These are phyloP conservation scores for Dujonia santamariae DNA, from an alignment of 1,139 yeast species.

Conservation along the genomic window DNA sequence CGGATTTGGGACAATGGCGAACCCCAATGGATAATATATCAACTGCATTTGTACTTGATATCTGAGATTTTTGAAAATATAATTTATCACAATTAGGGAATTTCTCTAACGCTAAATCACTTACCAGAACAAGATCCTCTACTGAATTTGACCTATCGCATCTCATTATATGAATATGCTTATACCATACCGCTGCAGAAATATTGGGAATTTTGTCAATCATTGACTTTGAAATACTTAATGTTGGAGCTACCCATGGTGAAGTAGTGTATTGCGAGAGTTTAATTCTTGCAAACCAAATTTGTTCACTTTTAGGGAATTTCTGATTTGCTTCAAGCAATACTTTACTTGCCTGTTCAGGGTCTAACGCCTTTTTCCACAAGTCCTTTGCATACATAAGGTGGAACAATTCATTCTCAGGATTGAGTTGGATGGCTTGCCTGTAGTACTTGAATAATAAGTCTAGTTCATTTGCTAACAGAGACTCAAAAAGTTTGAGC, in stretches of 20 bases:
- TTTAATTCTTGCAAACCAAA: conserved; percentile 73
- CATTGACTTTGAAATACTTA: conserved; percentile 40
- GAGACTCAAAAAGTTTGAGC: conserved; percentile 36
- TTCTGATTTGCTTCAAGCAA: conserved; percentile 44
- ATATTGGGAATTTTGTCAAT: conserved; percentile 28
- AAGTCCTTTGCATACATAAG: conserved; percentile 73
- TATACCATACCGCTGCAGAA: conserved; percentile 57
- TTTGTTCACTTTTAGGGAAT: conserved; percentile 44
- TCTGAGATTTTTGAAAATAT: conserved; percentile 59
- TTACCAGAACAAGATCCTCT: conserved; percentile 32
- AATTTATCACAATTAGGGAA: conserved; percentile 51
- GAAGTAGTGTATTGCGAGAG: conserved; percentile 43
- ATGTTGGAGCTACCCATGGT: conserved; percentile 26
- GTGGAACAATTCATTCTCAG: conserved; percentile 49
- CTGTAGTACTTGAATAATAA: conserved; percentile 49
- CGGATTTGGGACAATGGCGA: conserved; percentile 39
- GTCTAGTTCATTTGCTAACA: background rate
- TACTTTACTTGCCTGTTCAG: conserved; percentile 51
- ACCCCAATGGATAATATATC: conserved; percentile 50
- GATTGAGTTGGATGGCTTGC: conserved; percentile 46
- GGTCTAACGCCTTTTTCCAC: conserved; percentile 49
- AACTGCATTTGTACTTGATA: conserved; percentile 28
- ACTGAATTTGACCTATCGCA: conserved; percentile 12
- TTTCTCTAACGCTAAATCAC: conserved; percentile 39
- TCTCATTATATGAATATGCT: conserved; percentile 58